Evolutionary conservation across 768 basidiomycete genomes (phyloP), one percentile per base, ranked within the genome.

Genomic region (Gloeostereum incarnatum): DNA sequence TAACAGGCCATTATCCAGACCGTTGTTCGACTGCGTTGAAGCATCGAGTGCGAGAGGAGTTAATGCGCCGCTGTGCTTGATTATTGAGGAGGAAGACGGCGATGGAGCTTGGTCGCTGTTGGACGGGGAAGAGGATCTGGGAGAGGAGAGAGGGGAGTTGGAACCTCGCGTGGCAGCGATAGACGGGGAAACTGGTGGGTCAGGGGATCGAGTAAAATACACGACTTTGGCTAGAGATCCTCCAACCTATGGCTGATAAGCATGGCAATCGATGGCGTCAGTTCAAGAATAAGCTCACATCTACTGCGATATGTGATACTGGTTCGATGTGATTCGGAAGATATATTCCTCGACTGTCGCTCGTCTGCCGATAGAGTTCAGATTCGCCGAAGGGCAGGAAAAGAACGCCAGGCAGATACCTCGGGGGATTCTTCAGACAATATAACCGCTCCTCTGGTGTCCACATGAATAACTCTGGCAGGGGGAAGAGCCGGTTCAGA

Each of bases 151-250:
- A 54, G 54, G n/a, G 59, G 59, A 40, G 67, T 65, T 40, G 65
- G 71, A 76, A 11, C 77, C 81, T 16, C 59, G 60, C 9, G 80
- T 79, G 1, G 82, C 78, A 41, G 56, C 65, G 29, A 79, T 53
- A 9, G 82, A 79, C 5, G 88, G 84, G 5, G 88, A 84, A 21
- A 77, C 68, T n/a, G 83, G 82, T 3, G 84, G 83, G 39, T 86
- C 81, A 3, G 86, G 81, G 6, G 92, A 91, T 35, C 96, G 84
- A 31, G 94, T 97, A 60, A 98, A 98, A 64, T 97, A 99, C 49
- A 96, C 90, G 36, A 99, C 88, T 60, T 99, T 99, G 44, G 93
- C 94, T 10, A 99, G 66, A 9, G 93, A 96, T 30, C 96, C 96
- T 19, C 96, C 96, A 55, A 98, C 84, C 93, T 97, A 60, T 30